Conservation (phyloP, 805 yeast species). For the Kazachstania viticola region DNA sequence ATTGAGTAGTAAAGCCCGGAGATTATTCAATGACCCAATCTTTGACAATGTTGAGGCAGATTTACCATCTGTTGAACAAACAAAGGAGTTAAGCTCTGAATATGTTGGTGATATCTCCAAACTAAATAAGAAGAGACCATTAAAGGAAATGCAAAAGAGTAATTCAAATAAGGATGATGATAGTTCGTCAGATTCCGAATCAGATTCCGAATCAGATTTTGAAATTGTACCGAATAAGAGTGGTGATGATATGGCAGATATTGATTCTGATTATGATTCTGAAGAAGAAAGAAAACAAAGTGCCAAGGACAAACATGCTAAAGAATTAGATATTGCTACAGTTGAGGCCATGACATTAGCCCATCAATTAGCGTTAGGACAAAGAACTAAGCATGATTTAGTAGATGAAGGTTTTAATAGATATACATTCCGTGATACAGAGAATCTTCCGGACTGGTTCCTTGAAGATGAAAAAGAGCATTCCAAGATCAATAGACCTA, state of each 20-base stretch:
- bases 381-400: conserved; percentile 70
- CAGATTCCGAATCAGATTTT: conserved; percentile 27
- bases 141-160: conserved; percentile 9
- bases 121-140: conserved; percentile 9
- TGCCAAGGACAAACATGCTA: conserved; percentile 37
- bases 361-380: conserved; percentile 87
- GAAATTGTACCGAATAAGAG: conserved; percentile 38
- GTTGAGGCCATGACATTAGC: conserved; percentile 97
- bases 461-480: conserved; percentile 83
- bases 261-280: conserved; percentile 37
- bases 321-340: conserved; percentile 73
- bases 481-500: conserved; percentile 77
- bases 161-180: conserved; percentile 9
- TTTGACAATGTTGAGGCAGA: conserved; percentile 38
- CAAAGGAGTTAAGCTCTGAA: conserved; percentile 8
- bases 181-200: conserved; percentile 13
- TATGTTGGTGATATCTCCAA: conserved; percentile 13
- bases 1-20: conserved; percentile 32
- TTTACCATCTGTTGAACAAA: conserved; percentile 12
- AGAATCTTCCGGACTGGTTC: conserved; percentile 95
- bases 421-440: conserved; percentile 83
- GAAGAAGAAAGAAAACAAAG: conserved; percentile 41
- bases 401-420: conserved; percentile 89
- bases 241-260: conserved; percentile 20
- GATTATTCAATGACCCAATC: conserved; percentile 42